Base-by-base conservation (phyloP, 1,284 basidiomycete species). In the Cryptococcus neoformans region DNA sequence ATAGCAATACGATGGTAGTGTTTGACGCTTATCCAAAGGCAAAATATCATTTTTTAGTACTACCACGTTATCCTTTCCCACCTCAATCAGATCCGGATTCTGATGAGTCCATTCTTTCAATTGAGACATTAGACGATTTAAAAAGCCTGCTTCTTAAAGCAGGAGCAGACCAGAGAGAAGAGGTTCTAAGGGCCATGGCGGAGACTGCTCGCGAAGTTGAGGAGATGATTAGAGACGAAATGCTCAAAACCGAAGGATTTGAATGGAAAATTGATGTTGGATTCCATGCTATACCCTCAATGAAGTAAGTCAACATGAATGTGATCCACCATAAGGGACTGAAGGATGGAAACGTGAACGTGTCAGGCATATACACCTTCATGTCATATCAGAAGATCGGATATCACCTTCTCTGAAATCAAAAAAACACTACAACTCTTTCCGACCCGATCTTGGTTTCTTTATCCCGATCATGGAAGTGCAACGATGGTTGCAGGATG, bases 401-500 rank as follows among this genome's bases (percentile, higher is more conserved):
- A 82, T 84, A 51, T 87, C 88, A 0, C 81, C 83, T 2, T 78
- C 80, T 40, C 78, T 98, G 78, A 98, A 95, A 77, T 84, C 83
- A 60, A 97, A 96, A 81, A 93, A 90, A 68, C 93, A 98, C 68
- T 92, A 92, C 79, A 92, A 95, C 72, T 92, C 91, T 2, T 99
- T 98, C 78, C 86, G 90, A 65, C 95, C 94, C 0, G 83, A 83
- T 36, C 80, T 84, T 11, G 93, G 91, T 0, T 97, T 93, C 79
- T 97, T 96, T 74, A 69, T 98, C 0, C 83, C 86, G 54, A 78
- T 96, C 4, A 81, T 84, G 39, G 84, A 90, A 5, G 87, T 96
- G 4, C 76, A 89, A 44, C 79, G 80, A 0, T 91, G 89, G 87
- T 85, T 92, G 53, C 85, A 87, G 40, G 84, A 69, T 39, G 56